Conservation (phyloP, 2,329 filamentous ascomycete species). For the Apiospora saccharicola region DNA sequence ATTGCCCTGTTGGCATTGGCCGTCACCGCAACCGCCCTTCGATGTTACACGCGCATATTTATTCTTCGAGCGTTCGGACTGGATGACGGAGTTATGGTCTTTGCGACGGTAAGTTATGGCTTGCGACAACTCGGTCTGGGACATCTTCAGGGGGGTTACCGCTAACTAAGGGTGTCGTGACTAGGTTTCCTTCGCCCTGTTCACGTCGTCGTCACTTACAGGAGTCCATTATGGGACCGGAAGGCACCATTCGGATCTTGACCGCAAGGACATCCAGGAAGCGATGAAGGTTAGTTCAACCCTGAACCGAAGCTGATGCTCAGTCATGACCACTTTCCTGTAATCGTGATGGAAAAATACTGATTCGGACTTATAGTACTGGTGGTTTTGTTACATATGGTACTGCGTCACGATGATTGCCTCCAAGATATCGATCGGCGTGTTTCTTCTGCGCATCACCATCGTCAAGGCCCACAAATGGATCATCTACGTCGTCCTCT, state of each 20-base stretch:
- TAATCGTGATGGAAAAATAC: not conserved
- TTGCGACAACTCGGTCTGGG: not conserved
- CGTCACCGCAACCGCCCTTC: conserved; percentile 21
- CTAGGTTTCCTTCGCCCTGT: conserved; percentile 25
- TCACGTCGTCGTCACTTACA: conserved; percentile 26
- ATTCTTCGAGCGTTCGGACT: conserved; percentile 26
- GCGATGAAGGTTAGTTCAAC: conserved; percentile 28
- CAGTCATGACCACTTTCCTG: not conserved
- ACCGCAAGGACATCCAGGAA: not conserved
- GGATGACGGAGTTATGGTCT: conserved; percentile 28
- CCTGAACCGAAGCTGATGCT: not conserved
- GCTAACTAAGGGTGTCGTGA: not conserved
- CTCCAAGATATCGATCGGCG: conserved; percentile 33
- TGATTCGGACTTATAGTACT: conserved; percentile 23
- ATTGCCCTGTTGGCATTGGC: conserved; percentile 25
- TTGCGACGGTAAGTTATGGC: conserved; percentile 23
- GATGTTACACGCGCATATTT: conserved; percentile 24
- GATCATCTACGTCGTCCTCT: conserved; percentile 32
- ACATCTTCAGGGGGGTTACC: not conserved
- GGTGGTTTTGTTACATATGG: conserved; percentile 32
- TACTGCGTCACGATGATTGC: conserved; percentile 33
- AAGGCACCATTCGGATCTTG: conserved; percentile 22
- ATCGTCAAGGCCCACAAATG: conserved; percentile 28
- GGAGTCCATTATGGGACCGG: conserved; percentile 28
- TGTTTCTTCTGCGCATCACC: conserved; percentile 35